Base-by-base conservation (phyloP, 2,329 filamentous ascomycete species). In the Emergomyces pasteurianus region DNA sequence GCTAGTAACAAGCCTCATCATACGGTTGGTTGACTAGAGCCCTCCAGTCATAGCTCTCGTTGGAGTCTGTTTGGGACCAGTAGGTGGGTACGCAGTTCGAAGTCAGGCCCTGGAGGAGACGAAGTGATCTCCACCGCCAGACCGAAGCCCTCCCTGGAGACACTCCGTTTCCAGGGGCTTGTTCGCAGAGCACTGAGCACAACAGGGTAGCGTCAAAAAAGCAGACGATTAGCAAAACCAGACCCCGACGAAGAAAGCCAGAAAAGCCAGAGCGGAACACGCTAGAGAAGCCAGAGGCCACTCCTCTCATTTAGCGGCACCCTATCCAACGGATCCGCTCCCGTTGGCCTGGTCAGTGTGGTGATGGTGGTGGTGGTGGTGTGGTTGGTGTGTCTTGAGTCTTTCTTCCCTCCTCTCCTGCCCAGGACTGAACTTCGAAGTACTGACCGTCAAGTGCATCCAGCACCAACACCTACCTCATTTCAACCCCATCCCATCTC, bases 321-420 rank as follows among this genome's bases (percentile, higher is more conserved):
- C 70, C 71, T 69, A 69, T 67, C 63, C 65, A 65, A 69, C 67
- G 70, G 73, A 67, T 71, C 71, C 67, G 69, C 71, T 71, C 70
- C 69, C 71, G 70, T 72, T 69, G 69, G 63, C 68, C 63, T 68
- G 68, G 65, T 69, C 66, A 18, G 26, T 6, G 12, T 2, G 12
- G 16, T 31, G 16, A 14, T 46, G 42, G 42, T 43, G 47, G 28
- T 16, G 23, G 21, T 8, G 21, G 47, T 31, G 47, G 47, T 50
- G 47, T 28, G 23, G 23, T 50, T 6, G 31, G 1, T 8, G 18
- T 53, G 49, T 18, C 16, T 2, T 46, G 18, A 21, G 47, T 53
- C 31, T n/a, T 21, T 14, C 28, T 52, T 2, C 18, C 49, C 9
- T n/a, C 7, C 23, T 5, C 2, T 21, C 7, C 2, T 21, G 21